Evolutionary conservation across 257 asterid species (phyloP).

Genomic region (Solanum piurae): DNA sequence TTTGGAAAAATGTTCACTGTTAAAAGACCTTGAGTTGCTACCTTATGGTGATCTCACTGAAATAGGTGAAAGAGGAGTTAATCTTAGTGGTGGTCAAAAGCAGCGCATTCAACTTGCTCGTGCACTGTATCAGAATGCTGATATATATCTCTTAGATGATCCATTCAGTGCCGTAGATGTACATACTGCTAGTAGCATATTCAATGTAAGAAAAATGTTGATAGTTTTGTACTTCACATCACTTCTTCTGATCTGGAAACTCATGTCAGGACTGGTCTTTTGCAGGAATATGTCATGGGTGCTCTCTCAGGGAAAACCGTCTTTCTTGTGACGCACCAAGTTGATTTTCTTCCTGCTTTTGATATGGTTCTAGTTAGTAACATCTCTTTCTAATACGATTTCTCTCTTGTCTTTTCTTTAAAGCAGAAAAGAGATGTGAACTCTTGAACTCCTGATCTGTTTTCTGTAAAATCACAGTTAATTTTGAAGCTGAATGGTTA

Average conservation of each 20-base stretch:
- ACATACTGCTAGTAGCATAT: constrained; percentile 84
- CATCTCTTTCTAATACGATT: not conserved
- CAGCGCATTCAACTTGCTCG: constrained; percentile 95
- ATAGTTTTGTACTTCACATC: not conserved
- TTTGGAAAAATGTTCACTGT: constrained; percentile 61
- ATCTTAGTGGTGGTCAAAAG: constrained; percentile 97
- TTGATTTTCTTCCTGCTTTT: constrained; percentile 89
- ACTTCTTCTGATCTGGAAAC: not conserved
- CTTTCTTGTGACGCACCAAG: constrained; percentile 91
- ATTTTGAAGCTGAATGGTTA: not conserved
- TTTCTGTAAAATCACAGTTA: not conserved
- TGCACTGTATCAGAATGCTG: constrained; percentile 83
- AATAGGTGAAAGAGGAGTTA: constrained; percentile 95
- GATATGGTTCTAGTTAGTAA: constrained; percentile 69
- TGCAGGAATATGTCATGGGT: constrained; percentile 76
- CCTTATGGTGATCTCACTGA: constrained; percentile 89
- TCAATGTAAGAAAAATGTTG: constrained; percentile 30
- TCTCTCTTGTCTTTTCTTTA: not conserved
- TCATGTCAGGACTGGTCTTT: not conserved
- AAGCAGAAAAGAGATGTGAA: not conserved
- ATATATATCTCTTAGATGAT: constrained; percentile 83
- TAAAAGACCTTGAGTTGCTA: constrained; percentile 74
- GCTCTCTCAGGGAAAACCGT: constrained; percentile 74
- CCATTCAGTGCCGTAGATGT: constrained; percentile 97
- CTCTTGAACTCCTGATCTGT: not conserved